These are phyloP conservation scores for Corymbia citriodora DNA, from an alignment of 441 rosid genomes.

Conservation along the genomic window DNA sequence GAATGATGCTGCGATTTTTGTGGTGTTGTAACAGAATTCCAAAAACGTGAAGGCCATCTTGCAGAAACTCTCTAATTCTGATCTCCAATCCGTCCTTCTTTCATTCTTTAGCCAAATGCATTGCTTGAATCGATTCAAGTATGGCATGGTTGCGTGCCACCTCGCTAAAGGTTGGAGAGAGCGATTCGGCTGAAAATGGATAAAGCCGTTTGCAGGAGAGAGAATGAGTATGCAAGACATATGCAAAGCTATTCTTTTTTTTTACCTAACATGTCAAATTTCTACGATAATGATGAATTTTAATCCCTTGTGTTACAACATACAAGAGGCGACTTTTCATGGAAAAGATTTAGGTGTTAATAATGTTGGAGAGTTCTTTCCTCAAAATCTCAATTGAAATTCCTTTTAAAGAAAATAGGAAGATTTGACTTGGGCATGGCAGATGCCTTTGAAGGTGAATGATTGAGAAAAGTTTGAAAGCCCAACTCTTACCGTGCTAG, in stretches of 20 bases:
- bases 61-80: too few relatives aligned
- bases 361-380: constrained; percentile 8
- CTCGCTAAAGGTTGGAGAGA: neutral
- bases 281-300: neutral
- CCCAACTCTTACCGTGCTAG: neutral
- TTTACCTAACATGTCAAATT: neutral
- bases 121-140: neutral
- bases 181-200: too few relatives aligned
- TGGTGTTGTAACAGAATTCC: too few relatives aligned
- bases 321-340: neutral
- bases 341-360: neutral
- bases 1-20: too few relatives aligned
- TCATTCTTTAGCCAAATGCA: too few relatives aligned
- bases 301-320: neutral
- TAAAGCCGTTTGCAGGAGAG: too few relatives aligned
- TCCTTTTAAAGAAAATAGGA: constrained; percentile 25
- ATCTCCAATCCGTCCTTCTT: too few relatives aligned
- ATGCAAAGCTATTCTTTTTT: too few relatives aligned
- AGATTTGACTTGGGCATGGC: neutral
- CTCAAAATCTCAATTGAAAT: constrained; percentile 16
- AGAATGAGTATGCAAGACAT: too few relatives aligned
- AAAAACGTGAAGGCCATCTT: too few relatives aligned
- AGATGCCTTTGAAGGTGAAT: neutral
- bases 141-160: neutral
- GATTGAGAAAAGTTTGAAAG: neutral